Percentiles rank a stretch among this genome's conserved stretches.
These are phyloP conservation scores for Termitomyces sp. DNA, from an alignment of 768 basidiomycete species.

Conservation along the genomic window DNA sequence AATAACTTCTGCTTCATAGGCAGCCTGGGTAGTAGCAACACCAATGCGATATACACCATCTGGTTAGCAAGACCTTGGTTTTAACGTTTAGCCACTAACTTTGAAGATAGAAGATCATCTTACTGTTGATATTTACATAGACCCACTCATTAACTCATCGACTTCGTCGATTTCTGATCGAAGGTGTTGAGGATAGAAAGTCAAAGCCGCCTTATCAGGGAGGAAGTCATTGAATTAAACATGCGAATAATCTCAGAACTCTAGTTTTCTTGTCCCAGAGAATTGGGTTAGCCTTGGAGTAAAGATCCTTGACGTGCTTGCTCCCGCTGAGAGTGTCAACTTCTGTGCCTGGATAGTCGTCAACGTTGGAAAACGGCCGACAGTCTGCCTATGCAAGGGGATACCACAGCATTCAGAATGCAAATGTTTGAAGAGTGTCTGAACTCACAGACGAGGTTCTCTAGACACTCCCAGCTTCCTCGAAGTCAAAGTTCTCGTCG, in stretches of 20 bases:
- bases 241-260: conserved; percentile 93
- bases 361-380: conserved; percentile 82
- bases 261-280: no score
- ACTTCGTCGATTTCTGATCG: no score
- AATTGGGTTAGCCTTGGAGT: no score
- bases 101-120: background rate
- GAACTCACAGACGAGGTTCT: conserved; percentile 73
- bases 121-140: no score
- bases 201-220: no score
- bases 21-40: conserved; percentile 74
- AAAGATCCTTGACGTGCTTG: conserved; percentile 73
- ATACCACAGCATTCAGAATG: conserved; percentile 51
- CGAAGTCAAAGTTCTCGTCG: conserved; percentile 78
- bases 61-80: background rate
- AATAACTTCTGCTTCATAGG: conserved; percentile 78
- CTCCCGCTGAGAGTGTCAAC: conserved; percentile 67
- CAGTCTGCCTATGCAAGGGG: conserved; percentile 74
- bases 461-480: conserved; percentile 90
- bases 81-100: background rate
- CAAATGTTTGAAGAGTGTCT: background rate
- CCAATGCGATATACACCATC: no score
- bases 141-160: no score
- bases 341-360: conserved; percentile 67
- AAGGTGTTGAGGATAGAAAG: no score
- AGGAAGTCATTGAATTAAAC: no score